Evolutionary conservation across 495 filamentous ascomycete genomes (phyloP).

Genomic region (Podospora comata): DNA sequence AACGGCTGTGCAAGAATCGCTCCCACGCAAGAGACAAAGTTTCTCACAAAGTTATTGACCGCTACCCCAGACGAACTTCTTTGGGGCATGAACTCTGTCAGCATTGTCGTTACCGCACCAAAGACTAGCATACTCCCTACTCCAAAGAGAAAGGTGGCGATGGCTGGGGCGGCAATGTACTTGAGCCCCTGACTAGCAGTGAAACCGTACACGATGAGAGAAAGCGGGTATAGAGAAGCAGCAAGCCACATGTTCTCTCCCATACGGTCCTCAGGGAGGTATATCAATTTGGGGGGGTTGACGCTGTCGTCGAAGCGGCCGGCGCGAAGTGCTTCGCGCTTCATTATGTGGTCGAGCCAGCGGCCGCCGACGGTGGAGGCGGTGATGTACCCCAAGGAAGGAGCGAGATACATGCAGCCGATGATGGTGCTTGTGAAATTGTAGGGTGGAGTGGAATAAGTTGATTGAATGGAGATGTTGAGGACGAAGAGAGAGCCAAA

Average conservation of each 20-base stretch:
- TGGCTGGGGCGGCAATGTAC: conserved; percentile 48
- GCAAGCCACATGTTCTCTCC: conserved; percentile 84
- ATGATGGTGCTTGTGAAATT: conserved; percentile 69
- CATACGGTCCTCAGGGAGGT: conserved; percentile 84
- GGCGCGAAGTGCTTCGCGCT: conserved; percentile 69
- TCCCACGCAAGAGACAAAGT: conserved; percentile 80
- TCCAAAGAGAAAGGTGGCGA: conserved; percentile 88
- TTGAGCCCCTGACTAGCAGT: conserved; percentile 39
- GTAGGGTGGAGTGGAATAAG: conserved; percentile 73
- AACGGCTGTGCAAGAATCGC: conserved; percentile 71
- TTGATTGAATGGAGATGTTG: conserved; percentile 78
- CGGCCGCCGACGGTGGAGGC: conserved; percentile 71
- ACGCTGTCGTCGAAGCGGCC: conserved; percentile 59
- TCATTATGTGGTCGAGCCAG: conserved; percentile 92
- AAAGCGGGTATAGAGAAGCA: conserved; percentile 69
- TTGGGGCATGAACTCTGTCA: conserved; percentile 86
- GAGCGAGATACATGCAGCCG: conserved; percentile 78
- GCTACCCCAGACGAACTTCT: conserved; percentile 74
- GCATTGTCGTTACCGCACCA: conserved; percentile 69
- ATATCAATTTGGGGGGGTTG: conserved; percentile 60
- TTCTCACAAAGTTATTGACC: conserved; percentile 80
- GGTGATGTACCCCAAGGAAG: conserved; percentile 72
- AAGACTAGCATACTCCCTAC: conserved; percentile 89
- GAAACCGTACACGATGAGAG: conserved; percentile 62
- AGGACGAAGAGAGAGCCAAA: conserved; percentile 82